These are phyloP conservation scores for Pelargonium exstipulatum DNA, from an alignment of 441 rosid species.

Conservation along the genomic window DNA sequence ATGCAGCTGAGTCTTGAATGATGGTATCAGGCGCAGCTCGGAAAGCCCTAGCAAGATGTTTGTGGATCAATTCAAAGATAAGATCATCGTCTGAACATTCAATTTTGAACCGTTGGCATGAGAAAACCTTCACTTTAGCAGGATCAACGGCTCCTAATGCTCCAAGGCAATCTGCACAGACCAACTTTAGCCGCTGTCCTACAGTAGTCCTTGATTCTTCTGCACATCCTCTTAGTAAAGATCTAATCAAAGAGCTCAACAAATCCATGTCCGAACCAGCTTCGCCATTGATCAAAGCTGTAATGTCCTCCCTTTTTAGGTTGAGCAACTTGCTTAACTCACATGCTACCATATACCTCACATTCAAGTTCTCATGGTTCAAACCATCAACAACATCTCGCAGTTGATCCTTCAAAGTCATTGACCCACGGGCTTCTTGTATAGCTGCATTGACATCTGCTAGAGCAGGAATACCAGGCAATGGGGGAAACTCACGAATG, in stretches of 20 bases:
- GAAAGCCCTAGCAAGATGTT: conserved; percentile 94
- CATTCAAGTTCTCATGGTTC: conserved; percentile 94
- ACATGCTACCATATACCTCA: conserved; percentile 95
- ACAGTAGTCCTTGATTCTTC: conserved; percentile 95
- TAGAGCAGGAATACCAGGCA: conserved; percentile 78
- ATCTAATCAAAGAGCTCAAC: conserved; percentile 75
- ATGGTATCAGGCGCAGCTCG: conserved; percentile 97
- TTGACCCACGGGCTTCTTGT: conserved; percentile 88
- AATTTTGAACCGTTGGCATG: conserved; percentile 87
- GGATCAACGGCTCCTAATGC: conserved; percentile 99
- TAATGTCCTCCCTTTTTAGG: conserved; percentile 65
- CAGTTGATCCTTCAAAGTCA: conserved; percentile 89
- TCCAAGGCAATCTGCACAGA: conserved; percentile 96
- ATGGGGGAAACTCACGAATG: conserved; percentile 83
- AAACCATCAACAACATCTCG: conserved; percentile 74
- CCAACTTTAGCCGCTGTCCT: conserved; percentile 87
- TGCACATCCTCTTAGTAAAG: conserved; percentile 93
- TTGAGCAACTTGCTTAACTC: conserved; percentile 87
- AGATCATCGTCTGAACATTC: conserved; percentile 99
- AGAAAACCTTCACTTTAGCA: conserved; percentile 74
- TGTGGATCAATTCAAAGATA: conserved; percentile 92
- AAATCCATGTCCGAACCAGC: conserved; percentile 78
- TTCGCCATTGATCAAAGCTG: conserved; percentile 73
- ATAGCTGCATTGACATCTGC: conserved; percentile 83
- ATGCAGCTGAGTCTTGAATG: conserved; percentile 96